Base-by-base conservation (phyloP, 2,329 filamentous ascomycete genomes). In the Thermomyces lanuginosus region DNA sequence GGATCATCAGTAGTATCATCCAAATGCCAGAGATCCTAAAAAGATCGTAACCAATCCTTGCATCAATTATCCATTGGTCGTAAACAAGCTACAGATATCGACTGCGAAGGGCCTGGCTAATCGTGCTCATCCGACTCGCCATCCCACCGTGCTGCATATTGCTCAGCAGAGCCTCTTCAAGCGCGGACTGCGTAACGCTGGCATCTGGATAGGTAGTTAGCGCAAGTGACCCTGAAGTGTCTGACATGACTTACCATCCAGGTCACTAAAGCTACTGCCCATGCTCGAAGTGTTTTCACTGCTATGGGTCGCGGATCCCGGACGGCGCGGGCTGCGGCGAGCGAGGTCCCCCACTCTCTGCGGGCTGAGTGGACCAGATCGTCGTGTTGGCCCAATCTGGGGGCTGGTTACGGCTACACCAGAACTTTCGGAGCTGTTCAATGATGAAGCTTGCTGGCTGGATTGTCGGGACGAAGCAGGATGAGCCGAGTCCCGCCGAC, bases 221-320 rank as follows among this genome's bases (percentile, higher is more conserved):
- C 30, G 4, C 11, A 3, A 18, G 7, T 8, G n/a, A 15, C 8
- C 11, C 8, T n/a, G 6, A 2, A 3, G 8, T 10, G 8, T 15
- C 1, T 5, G n/a, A 20, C 11, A 8, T 1, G 4, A 24, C 14
- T 6, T 49, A 66, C 68, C 67, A 43, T 75, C 71, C 18, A 76
- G 51, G 44, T 75, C 71, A 37, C 67, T 72, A 39, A 74, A 75
- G 30, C 68, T 73, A 35, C 69, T 73, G 0, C 70, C 71, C 64
- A 72, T 72, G 35, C 66, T 70, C 3, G 66, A 66, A 6, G 63
- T 66, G 8, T 64, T 64, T 33, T 69, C 64, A 30, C 63, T 69
- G 8, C 58, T 53, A 14, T 61, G 58, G 21, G 48, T 49, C 2
- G 48, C 48, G 21, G 49, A 43, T 27, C 42, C 34, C 7, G 47